Evolutionary conservation across 2,329 filamentous ascomycete genomes (phyloP).

Genomic region (Trichoderma harzianum): DNA sequence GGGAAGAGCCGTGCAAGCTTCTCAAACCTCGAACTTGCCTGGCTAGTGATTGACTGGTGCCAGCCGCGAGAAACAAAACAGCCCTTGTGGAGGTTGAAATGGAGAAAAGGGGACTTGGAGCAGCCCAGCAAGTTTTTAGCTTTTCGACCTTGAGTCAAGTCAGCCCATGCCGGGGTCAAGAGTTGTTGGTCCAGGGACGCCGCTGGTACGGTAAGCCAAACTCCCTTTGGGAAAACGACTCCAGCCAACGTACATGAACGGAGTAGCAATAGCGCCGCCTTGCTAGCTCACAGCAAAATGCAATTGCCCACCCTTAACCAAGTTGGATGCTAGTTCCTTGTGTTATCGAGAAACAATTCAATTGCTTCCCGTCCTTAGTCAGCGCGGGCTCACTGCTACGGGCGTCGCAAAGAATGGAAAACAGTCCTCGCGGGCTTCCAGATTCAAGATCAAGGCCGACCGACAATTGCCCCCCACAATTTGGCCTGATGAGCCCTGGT

Average conservation of each 20-base stretch:
- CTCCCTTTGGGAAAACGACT: not conserved
- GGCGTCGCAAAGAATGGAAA: not conserved
- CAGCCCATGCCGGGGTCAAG: not conserved
- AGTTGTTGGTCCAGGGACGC: not conserved
- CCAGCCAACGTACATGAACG: not conserved
- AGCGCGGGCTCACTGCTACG: constrained; percentile 10
- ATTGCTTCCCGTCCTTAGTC: not conserved
- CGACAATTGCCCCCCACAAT: not conserved
- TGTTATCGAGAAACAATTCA: not conserved
- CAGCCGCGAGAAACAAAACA: not conserved
- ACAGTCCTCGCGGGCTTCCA: not conserved
- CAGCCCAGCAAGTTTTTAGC: not conserved
- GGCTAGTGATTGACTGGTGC: not conserved
- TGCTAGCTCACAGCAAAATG: not conserved
- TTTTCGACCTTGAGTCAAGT: not conserved
- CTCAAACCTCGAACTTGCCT: not conserved
- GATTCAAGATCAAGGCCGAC: not conserved
- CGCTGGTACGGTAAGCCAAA: not conserved
- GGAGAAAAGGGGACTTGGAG: constrained; percentile 6
- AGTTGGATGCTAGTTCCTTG: not conserved
- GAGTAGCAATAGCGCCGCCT: not conserved
- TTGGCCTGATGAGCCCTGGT: not conserved
- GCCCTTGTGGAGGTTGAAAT: constrained; percentile 8
- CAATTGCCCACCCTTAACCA: not conserved
- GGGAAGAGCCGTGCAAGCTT: constrained; percentile 1